Evolutionary conservation across 768 basidiomycete genomes (phyloP).

Genomic region (Pisolithus orientalis): DNA sequence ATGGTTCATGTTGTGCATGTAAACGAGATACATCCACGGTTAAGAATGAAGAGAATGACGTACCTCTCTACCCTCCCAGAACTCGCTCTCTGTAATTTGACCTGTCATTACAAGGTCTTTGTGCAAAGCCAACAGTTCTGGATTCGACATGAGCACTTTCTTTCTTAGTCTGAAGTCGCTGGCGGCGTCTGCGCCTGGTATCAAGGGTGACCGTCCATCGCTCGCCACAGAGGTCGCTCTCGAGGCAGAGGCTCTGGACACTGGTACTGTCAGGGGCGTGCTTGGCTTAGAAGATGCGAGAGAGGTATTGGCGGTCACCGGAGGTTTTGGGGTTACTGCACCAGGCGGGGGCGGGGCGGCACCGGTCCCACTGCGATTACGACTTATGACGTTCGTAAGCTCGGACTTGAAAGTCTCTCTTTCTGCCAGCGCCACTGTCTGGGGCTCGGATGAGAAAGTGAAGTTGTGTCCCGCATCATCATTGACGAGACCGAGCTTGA

Average conservation of each 20-base stretch:
- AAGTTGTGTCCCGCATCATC: slow-evolving; percentile 79
- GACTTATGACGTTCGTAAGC: slow-evolving; percentile 69
- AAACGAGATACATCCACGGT: slow-evolving; percentile 3
- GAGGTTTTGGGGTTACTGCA: slow-evolving; percentile 19
- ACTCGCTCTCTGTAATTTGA: slow-evolving; percentile 87
- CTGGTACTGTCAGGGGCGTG: slow-evolving; percentile 23
- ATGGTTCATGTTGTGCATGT: slow-evolving; percentile 18
- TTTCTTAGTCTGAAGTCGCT: slow-evolving; percentile 72
- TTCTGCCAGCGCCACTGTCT: slow-evolving; percentile 56
- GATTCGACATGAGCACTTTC: slow-evolving; percentile 69
- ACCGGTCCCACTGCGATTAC: slow-evolving; percentile 46
- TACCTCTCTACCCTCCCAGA: slow-evolving; percentile 97
- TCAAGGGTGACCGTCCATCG: slow-evolving; percentile 45
- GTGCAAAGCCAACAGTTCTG: slow-evolving; percentile 76
- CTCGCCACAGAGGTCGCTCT: slow-evolving; percentile 60
- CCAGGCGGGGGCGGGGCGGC: slow-evolving; percentile 19
- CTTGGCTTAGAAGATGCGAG: slow-evolving; percentile 21
- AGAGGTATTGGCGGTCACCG: slow-evolving; percentile 10
- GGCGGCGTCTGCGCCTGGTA: slow-evolving; percentile 52
- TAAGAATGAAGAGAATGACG: slow-evolving; percentile 6
- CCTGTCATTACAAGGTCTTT: slow-evolving; percentile 81
- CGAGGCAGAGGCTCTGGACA: slow-evolving; percentile 46
- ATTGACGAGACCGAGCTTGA: slow-evolving; percentile 64
- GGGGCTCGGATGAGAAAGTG: slow-evolving; percentile 61
- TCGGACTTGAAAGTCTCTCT: slow-evolving; percentile 80